Evolutionary conservation across 257 asterid species (phyloP), one percentile per base, ranked within the genome.

Genomic region (Plantago major): DNA sequence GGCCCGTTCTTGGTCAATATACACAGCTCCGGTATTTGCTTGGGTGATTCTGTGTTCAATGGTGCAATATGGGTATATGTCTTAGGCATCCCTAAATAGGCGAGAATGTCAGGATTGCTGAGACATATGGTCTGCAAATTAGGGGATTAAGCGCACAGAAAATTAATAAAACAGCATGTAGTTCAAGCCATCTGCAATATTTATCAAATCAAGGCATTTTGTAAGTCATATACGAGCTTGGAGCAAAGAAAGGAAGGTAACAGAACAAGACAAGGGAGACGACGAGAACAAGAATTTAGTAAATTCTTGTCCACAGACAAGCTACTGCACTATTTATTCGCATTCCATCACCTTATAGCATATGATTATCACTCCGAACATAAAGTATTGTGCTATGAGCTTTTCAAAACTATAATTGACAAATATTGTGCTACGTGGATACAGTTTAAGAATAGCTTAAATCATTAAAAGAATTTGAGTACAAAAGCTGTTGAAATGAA

Each of bases 121-220:
- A 93, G 93, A 71, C 73, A 74, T 73, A 87, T 54, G 74, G 83
- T 86, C 99, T 93, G 95, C 69, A 73, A 57, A 56, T 63, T 54
- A 66, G 40, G 67, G 46, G 44, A 43, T 52, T 52, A 52, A 26
- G 59, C 5, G 70, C 64, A 67, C 49, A 48, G 47, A 26, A 63
- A 66, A 66, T 53, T 55, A 53, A 63, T 53, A 18, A 16, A 42
- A 54, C 19, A 33, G 62, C 55, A 46, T 54, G 68, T 40, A 15
- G 42, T 46, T 60, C 42, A 46, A 61, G 55, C 2, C 7, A 46
- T 61, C 7, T 16, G 5, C 14, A 59, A 45, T 38, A 58, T 54
- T 19, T 28, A 14, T 52, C 57, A 19, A 52, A 52, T 5, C 47
- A n/a, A 13, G 15, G 28, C 44, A 47, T 50, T 30, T 55, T 46